phyloP scores from a whole-genome alignment of 2,329 filamentous ascomycete genomes.

The Fusarium xylarioides region DNA sequence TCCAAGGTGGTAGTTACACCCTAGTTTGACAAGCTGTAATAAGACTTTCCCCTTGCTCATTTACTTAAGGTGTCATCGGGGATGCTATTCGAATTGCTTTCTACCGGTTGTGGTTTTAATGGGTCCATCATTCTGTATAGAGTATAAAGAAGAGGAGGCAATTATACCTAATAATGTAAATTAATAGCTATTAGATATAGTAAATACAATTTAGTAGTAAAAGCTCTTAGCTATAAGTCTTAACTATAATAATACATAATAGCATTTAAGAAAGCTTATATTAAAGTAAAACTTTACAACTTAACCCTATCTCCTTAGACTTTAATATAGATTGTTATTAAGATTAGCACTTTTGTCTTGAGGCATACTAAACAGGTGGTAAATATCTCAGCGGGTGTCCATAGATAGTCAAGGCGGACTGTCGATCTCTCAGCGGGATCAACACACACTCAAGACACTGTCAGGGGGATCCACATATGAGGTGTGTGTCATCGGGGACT shows the following conservation, averaged over 20 bases:
- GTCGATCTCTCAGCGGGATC: not conserved
- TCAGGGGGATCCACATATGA: not conserved
- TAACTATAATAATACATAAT: not conserved
- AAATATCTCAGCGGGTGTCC: not conserved
- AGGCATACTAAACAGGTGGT: not conserved
- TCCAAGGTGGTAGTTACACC: not conserved
- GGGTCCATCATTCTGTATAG: not conserved
- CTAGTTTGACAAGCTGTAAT: not conserved
- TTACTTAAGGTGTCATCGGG: not conserved
- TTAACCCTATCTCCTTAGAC: not conserved
- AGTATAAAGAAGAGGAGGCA: not conserved
- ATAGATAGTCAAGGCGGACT: not conserved
- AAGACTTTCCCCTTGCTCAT: not conserved
- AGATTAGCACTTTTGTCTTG: not conserved
- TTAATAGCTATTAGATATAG: not conserved
- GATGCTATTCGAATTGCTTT: not conserved
- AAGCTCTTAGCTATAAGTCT: not conserved
- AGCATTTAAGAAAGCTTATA: not conserved
- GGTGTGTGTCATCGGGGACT: not conserved
- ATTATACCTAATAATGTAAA: not conserved
- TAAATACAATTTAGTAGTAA: rapidly evolving
- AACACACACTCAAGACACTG: not conserved
- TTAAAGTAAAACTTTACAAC: rapidly evolving
- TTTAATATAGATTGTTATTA: not conserved
- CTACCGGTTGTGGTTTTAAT: not conserved